Conservation (phyloP, 495 filamentous ascomycete species). For the Aspergillus avenaceus region DNA sequence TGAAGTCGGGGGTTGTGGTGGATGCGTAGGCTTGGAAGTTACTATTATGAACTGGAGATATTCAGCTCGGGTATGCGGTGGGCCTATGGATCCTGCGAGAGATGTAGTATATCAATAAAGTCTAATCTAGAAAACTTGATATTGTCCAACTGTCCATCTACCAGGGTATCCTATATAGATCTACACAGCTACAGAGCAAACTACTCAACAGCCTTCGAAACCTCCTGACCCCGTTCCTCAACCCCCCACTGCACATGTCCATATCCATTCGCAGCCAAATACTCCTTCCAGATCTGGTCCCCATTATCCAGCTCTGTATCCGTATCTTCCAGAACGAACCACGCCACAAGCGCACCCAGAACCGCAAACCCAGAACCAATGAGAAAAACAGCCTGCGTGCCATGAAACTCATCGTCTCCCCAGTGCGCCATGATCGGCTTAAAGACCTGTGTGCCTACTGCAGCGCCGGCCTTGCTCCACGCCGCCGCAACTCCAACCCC, state of each 20-base stretch:
- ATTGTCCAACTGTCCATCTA: too few relatives aligned
- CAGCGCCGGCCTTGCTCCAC: slow-evolving; percentile 73
- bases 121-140: too few relatives aligned
- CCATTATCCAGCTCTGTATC: slow-evolving; percentile 21
- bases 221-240: slow-evolving; percentile 6
- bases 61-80: too few relatives aligned
- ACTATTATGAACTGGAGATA: too few relatives aligned
- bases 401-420: slow-evolving; percentile 19
- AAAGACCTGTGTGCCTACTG: slow-evolving; percentile 74
- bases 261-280: slow-evolving; percentile 20
- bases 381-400: slow-evolving; percentile 25
- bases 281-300: slow-evolving; percentile 24
- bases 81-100: too few relatives aligned
- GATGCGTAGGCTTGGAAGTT: too few relatives aligned
- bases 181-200: too few relatives aligned
- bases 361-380: slow-evolving; percentile 27
- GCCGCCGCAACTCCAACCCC: slow-evolving; percentile 81
- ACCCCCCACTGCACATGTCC: slow-evolving; percentile 22
- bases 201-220: too few relatives aligned
- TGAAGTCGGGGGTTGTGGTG: too few relatives aligned
- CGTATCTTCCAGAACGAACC: slow-evolving; percentile 24
- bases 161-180: too few relatives aligned
- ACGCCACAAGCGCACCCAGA: slow-evolving; percentile 17
- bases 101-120: too few relatives aligned
- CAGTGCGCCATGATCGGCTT: slow-evolving; percentile 26